Evolutionary conservation across 2,329 filamentous ascomycete genomes (phyloP).

Genomic region (Colletotrichum gigasporum): DNA sequence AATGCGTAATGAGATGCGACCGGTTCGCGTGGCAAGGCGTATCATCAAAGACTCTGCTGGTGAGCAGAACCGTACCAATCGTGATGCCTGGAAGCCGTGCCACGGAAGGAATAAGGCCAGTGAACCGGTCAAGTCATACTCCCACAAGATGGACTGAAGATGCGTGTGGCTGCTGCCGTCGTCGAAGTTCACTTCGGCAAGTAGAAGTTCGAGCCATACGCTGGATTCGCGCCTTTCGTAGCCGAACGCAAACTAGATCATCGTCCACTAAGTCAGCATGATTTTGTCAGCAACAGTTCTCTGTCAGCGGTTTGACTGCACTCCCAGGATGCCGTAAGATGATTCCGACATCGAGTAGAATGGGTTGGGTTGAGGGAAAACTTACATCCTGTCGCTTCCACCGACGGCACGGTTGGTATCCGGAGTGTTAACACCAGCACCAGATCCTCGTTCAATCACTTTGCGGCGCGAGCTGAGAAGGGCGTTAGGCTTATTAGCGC

Average conservation of each 20-base stretch:
- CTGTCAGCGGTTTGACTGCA: constrained; percentile 70
- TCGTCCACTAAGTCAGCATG: constrained; percentile 86
- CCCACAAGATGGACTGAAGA: constrained; percentile 34
- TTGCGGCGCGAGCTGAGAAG: constrained; percentile 84
- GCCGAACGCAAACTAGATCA: constrained; percentile 84
- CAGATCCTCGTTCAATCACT: constrained; percentile 76
- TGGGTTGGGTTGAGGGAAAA: constrained; percentile 52
- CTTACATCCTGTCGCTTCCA: constrained; percentile 96
- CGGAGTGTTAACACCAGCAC: constrained; percentile 70
- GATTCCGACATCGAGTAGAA: constrained; percentile 81
- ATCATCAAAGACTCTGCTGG: constrained; percentile 30
- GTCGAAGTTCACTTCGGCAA: constrained; percentile 52
- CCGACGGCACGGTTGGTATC: constrained; percentile 80
- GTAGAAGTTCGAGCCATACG: constrained; percentile 52
- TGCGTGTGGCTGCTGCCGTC: constrained; percentile 35
- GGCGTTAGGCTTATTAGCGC: constrained; percentile 75
- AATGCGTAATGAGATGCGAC: constrained; percentile 45
- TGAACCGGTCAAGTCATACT: constrained; percentile 31
- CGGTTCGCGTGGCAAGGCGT: constrained; percentile 46
- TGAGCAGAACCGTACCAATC: constrained; percentile 31
- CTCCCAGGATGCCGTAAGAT: constrained; percentile 68
- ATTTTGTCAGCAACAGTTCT: constrained; percentile 76
- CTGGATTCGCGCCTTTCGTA: constrained; percentile 72
- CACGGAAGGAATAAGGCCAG: constrained; percentile 26
- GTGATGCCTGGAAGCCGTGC: constrained; percentile 28